These are phyloP conservation scores for Aspergillus homomorphus DNA, from an alignment of 495 filamentous ascomycete species.

Conservation along the genomic window DNA sequence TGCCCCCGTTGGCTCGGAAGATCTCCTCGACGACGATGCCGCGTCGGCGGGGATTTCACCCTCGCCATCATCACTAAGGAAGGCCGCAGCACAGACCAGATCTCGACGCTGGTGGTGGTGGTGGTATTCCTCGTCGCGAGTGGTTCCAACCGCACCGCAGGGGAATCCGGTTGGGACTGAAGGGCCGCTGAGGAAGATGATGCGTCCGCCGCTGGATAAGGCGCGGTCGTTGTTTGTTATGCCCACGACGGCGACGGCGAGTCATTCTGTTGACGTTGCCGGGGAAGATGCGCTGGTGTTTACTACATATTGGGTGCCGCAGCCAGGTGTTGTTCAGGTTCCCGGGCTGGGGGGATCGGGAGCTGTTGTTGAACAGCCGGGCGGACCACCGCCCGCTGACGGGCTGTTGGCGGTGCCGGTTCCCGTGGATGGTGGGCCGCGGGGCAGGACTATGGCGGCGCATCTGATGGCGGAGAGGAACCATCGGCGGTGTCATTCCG, in stretches of 20 bases:
- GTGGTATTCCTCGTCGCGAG: slow-evolving; percentile 9
- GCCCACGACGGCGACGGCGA: slow-evolving; percentile 26
- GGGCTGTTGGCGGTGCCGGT: neutral
- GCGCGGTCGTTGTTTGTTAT: slow-evolving; percentile 34
- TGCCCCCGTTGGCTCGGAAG: slow-evolving; percentile 22
- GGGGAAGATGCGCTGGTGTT: slow-evolving; percentile 22
- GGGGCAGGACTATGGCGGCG: slow-evolving; percentile 2
- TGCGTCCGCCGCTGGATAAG: slow-evolving; percentile 37
- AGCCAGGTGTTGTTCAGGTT: slow-evolving; percentile 4
- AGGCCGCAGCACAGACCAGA: neutral
- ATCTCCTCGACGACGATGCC: slow-evolving; percentile 29
- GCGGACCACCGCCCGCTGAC: neutral
- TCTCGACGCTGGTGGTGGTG: slow-evolving; percentile 16
- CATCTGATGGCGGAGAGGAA: slow-evolving; percentile 24
- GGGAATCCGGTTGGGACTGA: too few relatives aligned
- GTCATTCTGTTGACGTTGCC: neutral
- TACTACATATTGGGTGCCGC: slow-evolving; percentile 25
- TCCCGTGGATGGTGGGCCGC: neutral
- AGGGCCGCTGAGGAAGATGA: slow-evolving; percentile 28
- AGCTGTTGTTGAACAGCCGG: neutral
- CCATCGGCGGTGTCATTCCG: slow-evolving; percentile 43
- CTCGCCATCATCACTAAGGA: slow-evolving; percentile 11
- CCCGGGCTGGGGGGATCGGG: neutral
- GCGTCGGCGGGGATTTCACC: slow-evolving; percentile 38
- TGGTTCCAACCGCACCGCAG: too few relatives aligned